Base-by-base conservation (phyloP, 2,329 filamentous ascomycete species). In the Aspergillus jensenii region DNA sequence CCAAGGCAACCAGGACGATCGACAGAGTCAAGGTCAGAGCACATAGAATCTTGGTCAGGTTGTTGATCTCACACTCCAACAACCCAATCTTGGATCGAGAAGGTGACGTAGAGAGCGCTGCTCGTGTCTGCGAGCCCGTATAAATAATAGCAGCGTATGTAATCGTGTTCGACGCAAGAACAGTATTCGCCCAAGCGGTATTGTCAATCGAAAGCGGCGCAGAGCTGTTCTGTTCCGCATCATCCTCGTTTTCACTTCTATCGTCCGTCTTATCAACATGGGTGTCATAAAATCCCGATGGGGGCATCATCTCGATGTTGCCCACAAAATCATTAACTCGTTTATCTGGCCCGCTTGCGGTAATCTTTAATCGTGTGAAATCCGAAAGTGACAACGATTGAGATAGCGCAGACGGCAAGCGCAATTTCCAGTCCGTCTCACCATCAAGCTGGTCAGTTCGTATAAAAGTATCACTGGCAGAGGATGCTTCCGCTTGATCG, bases 381-480 rank as follows among this genome's bases (percentile, higher is more conserved):
- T 96, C 90, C 46, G 85, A 84, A 1, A 87, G 77, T 0, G 87
- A 77, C 19, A 99, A 79, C n/a, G 80, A 84, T 70, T 99, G 95
- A 0, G 93, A 93, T 25, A 98, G 76, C 0, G 90, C 86, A 12
- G 92, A 95, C 1, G 95, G 92, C 37, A 98, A 76, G 31, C 96
- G 88, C 56, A 99, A 80, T 76, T 99, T 99, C 96, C 95, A 99
- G 71, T 99, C 95, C 0, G 95, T 99, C 77, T 99, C 95, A 66
- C 95, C 95, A 69, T 99, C 95, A 9, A 99, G 82, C 71, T 99
- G 95, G 74, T 99, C 95, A 2, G 96, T 99, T 59, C 95, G 86
- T 70, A 99, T 98, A 69, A 99, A 99, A 0, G 93, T 93, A 76
- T 99, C 96, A 27, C 92, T 92, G 25, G 76, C 68, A 17, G 77